Conservation (phyloP, 495 filamentous ascomycete species). For the Podospora anserina region DNA sequence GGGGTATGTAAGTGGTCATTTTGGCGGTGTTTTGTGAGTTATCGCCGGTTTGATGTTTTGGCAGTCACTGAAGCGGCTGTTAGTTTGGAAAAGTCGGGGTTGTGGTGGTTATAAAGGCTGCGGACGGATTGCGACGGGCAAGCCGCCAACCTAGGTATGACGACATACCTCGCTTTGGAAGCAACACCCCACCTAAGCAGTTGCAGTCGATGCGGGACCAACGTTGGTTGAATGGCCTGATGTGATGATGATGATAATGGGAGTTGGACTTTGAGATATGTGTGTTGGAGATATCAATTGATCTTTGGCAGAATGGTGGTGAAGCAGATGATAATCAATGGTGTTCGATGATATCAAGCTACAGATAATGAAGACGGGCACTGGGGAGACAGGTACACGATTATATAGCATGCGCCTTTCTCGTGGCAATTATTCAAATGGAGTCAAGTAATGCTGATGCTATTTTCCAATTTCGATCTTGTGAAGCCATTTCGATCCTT, state of each 20-base stretch:
- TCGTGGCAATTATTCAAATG: not conserved
- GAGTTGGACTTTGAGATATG: not conserved
- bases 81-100: not conserved
- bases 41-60: not conserved
- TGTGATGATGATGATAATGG: not conserved
- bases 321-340: not conserved
- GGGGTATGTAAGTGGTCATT: slow-evolving; percentile 67
- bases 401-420: not conserved
- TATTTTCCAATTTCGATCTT: not conserved
- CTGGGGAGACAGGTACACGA: not conserved
- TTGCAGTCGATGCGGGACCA: not conserved
- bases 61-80: not conserved
- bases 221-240: not conserved
- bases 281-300: not conserved
- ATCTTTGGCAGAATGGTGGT: not conserved
- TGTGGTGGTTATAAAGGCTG: not conserved
- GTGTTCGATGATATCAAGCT: not conserved
- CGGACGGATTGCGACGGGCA: not conserved
- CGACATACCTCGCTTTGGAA: not conserved
- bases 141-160: not conserved
- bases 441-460: not conserved
- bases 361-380: not conserved
- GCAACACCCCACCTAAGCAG: not conserved
- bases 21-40: slow-evolving; percentile 18
- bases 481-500: not conserved